phyloP scores from a whole-genome alignment of 257 asterid genomes.

The Solanum verrucosum region DNA sequence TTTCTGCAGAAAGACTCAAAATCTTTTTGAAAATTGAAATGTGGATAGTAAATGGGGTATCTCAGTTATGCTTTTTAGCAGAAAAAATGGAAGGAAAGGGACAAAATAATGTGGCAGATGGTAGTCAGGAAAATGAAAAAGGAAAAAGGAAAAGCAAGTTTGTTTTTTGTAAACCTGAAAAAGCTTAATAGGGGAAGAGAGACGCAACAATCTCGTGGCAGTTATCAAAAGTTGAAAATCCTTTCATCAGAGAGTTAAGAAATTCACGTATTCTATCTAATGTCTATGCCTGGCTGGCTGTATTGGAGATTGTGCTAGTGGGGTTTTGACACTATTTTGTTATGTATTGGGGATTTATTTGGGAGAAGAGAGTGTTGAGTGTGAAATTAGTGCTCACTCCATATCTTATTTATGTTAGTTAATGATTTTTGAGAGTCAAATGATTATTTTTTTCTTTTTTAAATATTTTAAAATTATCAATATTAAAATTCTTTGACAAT shows the following conservation, averaged over 20 bases:
- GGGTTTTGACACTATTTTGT: background rate
- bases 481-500: background rate
- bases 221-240: slow-evolving; percentile 43
- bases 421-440: background rate
- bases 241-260: slow-evolving; percentile 31
- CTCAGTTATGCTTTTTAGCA: background rate
- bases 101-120: slow-evolving; percentile 24
- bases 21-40: slow-evolving; percentile 27
- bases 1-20: background rate
- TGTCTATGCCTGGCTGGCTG: background rate
- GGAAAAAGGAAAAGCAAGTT: slow-evolving; percentile 11
- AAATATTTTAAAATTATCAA: background rate
- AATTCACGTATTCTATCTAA: slow-evolving; percentile 5
- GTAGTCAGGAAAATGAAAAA: slow-evolving; percentile 13
- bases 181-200: slow-evolving; percentile 23
- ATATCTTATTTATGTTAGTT: background rate
- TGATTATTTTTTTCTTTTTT: background rate
- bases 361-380: background rate
- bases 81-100: slow-evolving; percentile 22
- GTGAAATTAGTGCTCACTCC: background rate
- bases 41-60: slow-evolving; percentile 9
- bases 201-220: slow-evolving; percentile 74
- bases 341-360: background rate
- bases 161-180: slow-evolving; percentile 22
- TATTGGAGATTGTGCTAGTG: background rate